A percentile compares a stretch with the other conserved stretches of the same genome.
These are phyloP conservation scores for Plasmodium vivax DNA, from an alignment of 169 alveolate species.

Conservation along the genomic window DNA sequence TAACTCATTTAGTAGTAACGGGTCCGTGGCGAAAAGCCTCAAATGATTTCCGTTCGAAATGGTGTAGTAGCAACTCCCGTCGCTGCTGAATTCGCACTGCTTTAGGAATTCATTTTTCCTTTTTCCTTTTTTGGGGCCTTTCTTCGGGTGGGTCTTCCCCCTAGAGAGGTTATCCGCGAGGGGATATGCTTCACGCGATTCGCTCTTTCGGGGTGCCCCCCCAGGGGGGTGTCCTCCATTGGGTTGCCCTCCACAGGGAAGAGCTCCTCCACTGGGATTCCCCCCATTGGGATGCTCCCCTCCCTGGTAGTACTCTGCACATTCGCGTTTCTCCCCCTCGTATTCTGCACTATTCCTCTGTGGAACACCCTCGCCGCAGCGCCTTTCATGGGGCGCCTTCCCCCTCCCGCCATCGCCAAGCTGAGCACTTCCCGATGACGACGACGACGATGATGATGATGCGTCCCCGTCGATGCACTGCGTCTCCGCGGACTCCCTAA, in stretches of 20 bases:
- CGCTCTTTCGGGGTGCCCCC: not conserved
- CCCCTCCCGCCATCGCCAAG: not conserved
- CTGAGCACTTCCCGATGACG: not conserved
- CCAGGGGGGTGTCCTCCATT: not conserved
- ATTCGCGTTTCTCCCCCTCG: not conserved
- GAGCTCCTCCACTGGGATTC: too few relatives aligned
- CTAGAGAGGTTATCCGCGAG: not conserved
- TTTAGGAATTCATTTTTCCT: constrained; percentile 54
- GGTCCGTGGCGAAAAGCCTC: constrained; percentile 45
- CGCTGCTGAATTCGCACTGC: constrained; percentile 67
- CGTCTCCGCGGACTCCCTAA: not conserved
- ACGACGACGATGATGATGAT: not conserved
- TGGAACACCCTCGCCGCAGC: not conserved
- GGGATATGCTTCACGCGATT: not conserved
- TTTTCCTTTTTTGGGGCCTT: not conserved
- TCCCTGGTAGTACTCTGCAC: not conserved
- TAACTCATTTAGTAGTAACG: not conserved
- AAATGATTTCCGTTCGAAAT: constrained; percentile 29
- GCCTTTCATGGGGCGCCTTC: not conserved
- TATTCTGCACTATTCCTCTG: not conserved
- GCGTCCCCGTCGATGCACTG: constrained; percentile 31
- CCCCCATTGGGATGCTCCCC: not conserved
- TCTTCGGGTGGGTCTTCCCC: not conserved
- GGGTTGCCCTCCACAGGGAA: too few relatives aligned
- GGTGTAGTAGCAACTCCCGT: constrained; percentile 56